Evolutionary conservation across 2,329 filamentous ascomycete species (phyloP).

Genomic region (Cladosporium sp.): DNA sequence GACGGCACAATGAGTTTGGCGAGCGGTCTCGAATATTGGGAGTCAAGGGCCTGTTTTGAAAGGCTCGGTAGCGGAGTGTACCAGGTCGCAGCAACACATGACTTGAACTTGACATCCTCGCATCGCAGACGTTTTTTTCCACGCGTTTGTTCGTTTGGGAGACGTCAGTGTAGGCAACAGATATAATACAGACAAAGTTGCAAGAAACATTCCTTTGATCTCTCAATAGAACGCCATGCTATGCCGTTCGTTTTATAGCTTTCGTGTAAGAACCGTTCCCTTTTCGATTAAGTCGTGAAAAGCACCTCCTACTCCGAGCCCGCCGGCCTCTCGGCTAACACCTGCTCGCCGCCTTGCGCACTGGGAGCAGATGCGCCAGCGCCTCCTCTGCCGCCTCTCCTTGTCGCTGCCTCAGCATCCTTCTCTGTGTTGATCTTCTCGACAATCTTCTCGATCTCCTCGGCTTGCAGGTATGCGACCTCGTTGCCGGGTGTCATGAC

Average conservation of each 20-base stretch:
- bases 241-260: constrained; percentile 1
- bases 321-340: constrained; percentile 32
- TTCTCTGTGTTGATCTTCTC: constrained; percentile 99
- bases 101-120: too few relatives aligned
- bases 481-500: constrained; percentile 91
- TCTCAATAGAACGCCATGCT: constrained; percentile 4
- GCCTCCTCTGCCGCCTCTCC: constrained; percentile 65
- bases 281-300: not conserved
- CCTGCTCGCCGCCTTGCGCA: constrained; percentile 30
- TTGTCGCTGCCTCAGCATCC: constrained; percentile 96
- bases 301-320: constrained; percentile 16
- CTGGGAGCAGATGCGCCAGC: constrained; percentile 20
- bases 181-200: constrained; percentile 10
- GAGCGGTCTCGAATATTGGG: too few relatives aligned
- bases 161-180: not conserved
- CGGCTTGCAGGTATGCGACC: constrained; percentile 89
- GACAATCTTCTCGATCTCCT: constrained; percentile 95
- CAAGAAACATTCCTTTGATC: not conserved
- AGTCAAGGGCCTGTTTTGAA: too few relatives aligned
- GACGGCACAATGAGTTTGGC: too few relatives aligned
- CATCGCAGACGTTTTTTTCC: too few relatives aligned
- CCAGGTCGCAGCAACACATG: too few relatives aligned
- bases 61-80: too few relatives aligned
- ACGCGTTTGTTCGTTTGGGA: too few relatives aligned
- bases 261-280: not conserved